Percentiles rank a stretch among this genome's conserved stretches.
These are phyloP conservation scores for Chlamydomonas sp. DNA, from an alignment of 139 green algal genomes.

Conservation along the genomic window DNA sequence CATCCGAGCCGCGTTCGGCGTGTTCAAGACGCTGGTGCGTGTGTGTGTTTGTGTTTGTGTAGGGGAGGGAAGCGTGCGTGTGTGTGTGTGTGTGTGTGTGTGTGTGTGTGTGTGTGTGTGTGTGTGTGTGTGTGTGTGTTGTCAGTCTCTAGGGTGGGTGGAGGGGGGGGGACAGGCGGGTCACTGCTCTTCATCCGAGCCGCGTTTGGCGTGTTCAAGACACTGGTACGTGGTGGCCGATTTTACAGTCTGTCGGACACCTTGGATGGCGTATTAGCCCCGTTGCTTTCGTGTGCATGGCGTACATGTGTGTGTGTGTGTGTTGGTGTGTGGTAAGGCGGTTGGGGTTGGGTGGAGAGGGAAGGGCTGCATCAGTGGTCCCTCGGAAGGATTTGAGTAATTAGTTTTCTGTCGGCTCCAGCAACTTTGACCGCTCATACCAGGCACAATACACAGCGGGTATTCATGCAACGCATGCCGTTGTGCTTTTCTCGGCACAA, in stretches of 20 bases:
- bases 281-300: not conserved
- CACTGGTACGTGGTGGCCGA: conserved; percentile 15
- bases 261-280: not conserved
- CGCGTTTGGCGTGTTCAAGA: conserved; percentile 36
- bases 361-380: too few relatives aligned
- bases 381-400: too few relatives aligned
- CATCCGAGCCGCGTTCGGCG: conserved; percentile 49
- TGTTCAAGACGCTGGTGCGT: conserved; percentile 28
- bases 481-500: too few relatives aligned
- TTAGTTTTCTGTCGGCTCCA: too few relatives aligned
- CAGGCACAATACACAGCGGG: too few relatives aligned
- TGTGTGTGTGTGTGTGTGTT: not conserved
- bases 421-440: too few relatives aligned
- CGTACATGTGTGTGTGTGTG: not conserved
- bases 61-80: too few relatives aligned
- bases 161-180: too few relatives aligned
- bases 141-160: not conserved
- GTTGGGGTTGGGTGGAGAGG: too few relatives aligned
- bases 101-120: conserved; percentile 11
- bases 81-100: conserved; percentile 7
- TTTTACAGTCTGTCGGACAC: too few relatives aligned
- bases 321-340: not conserved
- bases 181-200: conserved; percentile 69
- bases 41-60: too few relatives aligned
- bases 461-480: too few relatives aligned